Conservation (phyloP, 1,284 basidiomycete genomes). For the Phlebopus sp. region DNA sequence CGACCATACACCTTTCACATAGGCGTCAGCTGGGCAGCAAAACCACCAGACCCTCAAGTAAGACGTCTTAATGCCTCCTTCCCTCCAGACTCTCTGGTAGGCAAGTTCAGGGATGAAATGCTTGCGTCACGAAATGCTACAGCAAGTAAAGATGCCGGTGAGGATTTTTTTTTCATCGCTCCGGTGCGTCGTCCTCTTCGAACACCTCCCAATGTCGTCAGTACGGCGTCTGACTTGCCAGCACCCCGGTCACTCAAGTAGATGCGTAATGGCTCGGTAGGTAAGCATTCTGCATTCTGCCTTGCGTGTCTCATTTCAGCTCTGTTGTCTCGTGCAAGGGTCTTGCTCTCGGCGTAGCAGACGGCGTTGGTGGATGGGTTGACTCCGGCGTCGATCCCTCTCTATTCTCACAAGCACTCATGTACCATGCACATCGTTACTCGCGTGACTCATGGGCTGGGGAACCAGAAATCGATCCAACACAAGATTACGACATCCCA, state of each 20-base stretch:
- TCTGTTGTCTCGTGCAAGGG: conserved; percentile 45
- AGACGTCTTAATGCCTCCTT: conserved; percentile 52
- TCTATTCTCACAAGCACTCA: conserved; percentile 64
- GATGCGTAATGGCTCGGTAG: conserved; percentile 78
- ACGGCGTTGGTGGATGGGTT: conserved; percentile 71
- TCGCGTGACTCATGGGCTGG: conserved; percentile 72
- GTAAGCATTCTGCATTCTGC: conserved; percentile 33
- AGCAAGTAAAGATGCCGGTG: conserved; percentile 55
- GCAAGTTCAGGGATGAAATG: conserved; percentile 67
- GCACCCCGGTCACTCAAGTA: conserved; percentile 26
- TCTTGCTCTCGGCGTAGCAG: conserved; percentile 70
- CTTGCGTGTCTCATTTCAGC: conserved; percentile 21
- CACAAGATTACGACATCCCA: conserved; percentile 42
- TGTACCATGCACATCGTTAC: conserved; percentile 72
- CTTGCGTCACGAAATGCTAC: conserved; percentile 47
- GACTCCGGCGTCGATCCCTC: conserved; percentile 83
- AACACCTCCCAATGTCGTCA: background rate
- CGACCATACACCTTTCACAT: conserved; percentile 69
- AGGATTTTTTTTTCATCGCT: conserved; percentile 80
- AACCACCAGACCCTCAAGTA: conserved; percentile 49
- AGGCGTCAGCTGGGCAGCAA: conserved; percentile 77
- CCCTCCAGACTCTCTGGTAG: conserved; percentile 60
- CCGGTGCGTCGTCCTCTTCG: conserved; percentile 46
- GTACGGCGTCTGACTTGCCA: background rate
- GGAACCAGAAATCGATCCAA: conserved; percentile 56